Evolutionary conservation across 352 stramenopile species (phyloP), one percentile per base, ranked within the genome.

Genomic region (Pythium plurisporium): DNA sequence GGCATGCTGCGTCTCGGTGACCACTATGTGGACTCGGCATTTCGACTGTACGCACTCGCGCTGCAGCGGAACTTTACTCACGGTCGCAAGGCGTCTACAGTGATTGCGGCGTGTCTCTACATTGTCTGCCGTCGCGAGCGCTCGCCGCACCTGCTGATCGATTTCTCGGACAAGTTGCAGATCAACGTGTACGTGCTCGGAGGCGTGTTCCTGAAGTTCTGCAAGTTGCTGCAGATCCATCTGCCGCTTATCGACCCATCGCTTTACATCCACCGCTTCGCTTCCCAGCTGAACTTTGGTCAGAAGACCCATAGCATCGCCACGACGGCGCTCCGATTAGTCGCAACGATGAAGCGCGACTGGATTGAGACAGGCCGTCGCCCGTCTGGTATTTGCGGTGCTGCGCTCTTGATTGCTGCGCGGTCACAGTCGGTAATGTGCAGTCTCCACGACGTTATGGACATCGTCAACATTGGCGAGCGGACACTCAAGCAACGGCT

Each of bases 161-260:
- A 99, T 76, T 99, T 99, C 69, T 96, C 80, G 14, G 97, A 99
- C 78, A 97, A 97, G 49, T 78, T 99, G 6, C 96, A 99, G 76
- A 95, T 99, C 64, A 92, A 89, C 57, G 86, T 95, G 33, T 95
- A 94, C 62, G 83, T 91, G 59, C 70, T 95, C 17, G 86, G 86
- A 22, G 83, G 82, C 37, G 82, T 92, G 22, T 95, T 95, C 55
- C 73, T 95, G 46, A 95, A 95, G 59, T 94, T 98, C 63, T 95
- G 93, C 57, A 89, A 96, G 47, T 64, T 98, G 38, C 65, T 98
- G 51, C 96, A 98, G 62, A 88, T 99, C 38, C 97, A 98, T 53
- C 77, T 99, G 55, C 95, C 97, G 66, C 89, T 99, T 50, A 98
- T 99, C 59, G 97, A 99, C 69, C 97, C 97, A 6, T 97, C 95